A percentile compares a stretch with the other conserved stretches of the same genome.
phyloP scores from a whole-genome alignment of 2,329 filamentous ascomycete genomes.

The Stachybotrys echinatus region DNA sequence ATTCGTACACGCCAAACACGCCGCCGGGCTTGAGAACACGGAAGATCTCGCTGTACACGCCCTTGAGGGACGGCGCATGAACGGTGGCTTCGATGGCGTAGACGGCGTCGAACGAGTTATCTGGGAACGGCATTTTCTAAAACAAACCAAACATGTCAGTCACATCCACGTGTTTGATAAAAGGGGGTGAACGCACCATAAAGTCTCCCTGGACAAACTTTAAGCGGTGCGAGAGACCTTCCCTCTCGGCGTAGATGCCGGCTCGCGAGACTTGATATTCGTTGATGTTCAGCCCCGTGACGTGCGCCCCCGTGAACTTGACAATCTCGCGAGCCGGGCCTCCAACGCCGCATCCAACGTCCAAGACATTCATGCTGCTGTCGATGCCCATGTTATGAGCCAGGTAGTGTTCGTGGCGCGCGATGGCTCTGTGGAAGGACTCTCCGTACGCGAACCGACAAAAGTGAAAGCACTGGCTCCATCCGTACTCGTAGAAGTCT shows the following conservation, averaged over 20 bases:
- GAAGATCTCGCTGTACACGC: constrained; percentile 87
- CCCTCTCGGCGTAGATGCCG: constrained; percentile 71
- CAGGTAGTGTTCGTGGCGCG: constrained; percentile 92
- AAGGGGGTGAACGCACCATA: constrained; percentile 66
- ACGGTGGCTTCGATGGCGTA: constrained; percentile 95
- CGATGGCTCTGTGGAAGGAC: constrained; percentile 80
- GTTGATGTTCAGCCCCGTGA: constrained; percentile 93
- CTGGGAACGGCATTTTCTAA: constrained; percentile 84
- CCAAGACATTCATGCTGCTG: constrained; percentile 79
- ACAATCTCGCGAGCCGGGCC: constrained; percentile 91
- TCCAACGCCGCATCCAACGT: constrained; percentile 91
- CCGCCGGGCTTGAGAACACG: constrained; percentile 92
- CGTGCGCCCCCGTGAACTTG: constrained; percentile 81
- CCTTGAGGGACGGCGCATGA: constrained; percentile 80
- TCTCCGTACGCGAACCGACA: constrained; percentile 84
- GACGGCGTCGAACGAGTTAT: constrained; percentile 84
- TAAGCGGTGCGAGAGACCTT: constrained; percentile 71
- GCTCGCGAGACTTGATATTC: constrained; percentile 94
- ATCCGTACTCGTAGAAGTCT: constrained; percentile 90
- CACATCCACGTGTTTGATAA: background rate
- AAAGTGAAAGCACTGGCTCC: constrained; percentile 92
- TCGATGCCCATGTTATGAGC: constrained; percentile 78
- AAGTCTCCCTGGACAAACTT: constrained; percentile 89
- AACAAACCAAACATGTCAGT: background rate
- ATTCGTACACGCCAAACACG: constrained; percentile 91